phyloP scores from a whole-genome alignment of 176 grass and related monocot species.

The Chloris gayana region DNA sequence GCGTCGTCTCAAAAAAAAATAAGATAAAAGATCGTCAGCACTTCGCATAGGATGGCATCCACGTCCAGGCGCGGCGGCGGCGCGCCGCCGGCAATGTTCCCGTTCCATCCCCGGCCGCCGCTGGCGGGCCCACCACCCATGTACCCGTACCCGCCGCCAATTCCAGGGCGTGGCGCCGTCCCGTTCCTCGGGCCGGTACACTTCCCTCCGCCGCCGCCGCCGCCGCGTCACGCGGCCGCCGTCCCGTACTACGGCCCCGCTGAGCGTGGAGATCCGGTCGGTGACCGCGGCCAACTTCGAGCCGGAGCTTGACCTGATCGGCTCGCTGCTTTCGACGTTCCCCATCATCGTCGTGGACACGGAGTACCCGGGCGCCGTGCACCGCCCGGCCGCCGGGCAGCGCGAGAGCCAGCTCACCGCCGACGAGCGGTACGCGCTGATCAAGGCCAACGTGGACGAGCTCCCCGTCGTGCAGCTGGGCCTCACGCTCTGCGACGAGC shows the following conservation, averaged over 20 bases:
- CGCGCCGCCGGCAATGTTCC: background rate
- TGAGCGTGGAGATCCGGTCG: background rate
- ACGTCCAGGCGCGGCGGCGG: background rate
- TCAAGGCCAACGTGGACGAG: conserved; percentile 2
- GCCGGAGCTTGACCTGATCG: background rate
- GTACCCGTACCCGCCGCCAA: too few species aligned
- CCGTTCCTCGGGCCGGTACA: background rate
- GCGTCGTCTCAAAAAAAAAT: too few species aligned
- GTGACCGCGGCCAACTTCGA: background rate
- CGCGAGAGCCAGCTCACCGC: background rate
- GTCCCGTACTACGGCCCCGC: background rate
- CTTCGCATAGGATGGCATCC: too few species aligned
- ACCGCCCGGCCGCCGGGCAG: background rate
- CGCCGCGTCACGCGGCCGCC: background rate
- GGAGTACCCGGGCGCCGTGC: conserved; percentile 2
- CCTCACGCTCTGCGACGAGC: background rate
- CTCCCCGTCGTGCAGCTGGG: background rate
- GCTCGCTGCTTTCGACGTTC: background rate
- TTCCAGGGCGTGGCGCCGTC: background rate
- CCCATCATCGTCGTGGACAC: background rate
- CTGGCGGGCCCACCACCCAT: background rate
- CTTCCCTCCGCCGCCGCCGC: background rate
- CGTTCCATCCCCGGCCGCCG: background rate
- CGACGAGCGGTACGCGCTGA: background rate
- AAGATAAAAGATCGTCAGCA: too few species aligned